Base-by-base conservation (phyloP, 495 filamentous ascomycete species). In the Penicillium riverlandense region DNA sequence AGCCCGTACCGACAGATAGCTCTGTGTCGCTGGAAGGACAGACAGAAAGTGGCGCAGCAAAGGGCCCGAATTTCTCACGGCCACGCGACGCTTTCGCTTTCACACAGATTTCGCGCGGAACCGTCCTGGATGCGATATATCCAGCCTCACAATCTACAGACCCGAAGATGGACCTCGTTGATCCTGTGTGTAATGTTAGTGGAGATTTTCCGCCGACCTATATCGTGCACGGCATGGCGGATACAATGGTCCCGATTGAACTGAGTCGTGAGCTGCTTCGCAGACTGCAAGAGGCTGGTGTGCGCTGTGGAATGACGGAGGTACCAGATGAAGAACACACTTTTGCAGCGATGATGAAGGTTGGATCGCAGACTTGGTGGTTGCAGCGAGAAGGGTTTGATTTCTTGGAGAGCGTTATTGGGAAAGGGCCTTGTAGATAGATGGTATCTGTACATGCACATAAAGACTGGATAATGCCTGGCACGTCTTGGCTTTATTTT, bases 61-160 rank as follows among this genome's bases (percentile, higher is more conserved):
- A 54, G 33, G 58, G 54, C 0, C 62, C 62, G 1, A 44, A 64
- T 35, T 63, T 68, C 45, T 47, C 49, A 4, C 52, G 47, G 12
- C 51, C 58, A 2, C 55, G 65, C n/a, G 61, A 68, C 34, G 60
- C 59, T 1, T 66, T 68, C 37, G 60, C 61, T 5, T 48, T 68
- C n/a, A 59, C 55, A 15, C 58, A 62, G 44, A 64, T 68, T 32
- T 55, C 65, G 1, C 50, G 47, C 6, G 64, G 64, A 6, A 60
- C 46, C 6, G 58, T 67, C 0, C 30, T 63, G 0, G 15, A 44
- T 9, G 55, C 50, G 10, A 58, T 62, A 38, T 65, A 55, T 28
- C 59, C 59, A 0, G 33, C 33, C 4, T 30, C 44, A 5, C 22
- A 40, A 9, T 45, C 29, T 13, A 40, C 38, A 11, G 53, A 43